A percentile compares a stretch with the other conserved stretches of the same genome.
phyloP scores from a whole-genome alignment of 805 yeast species.

The Candida tallmaniae region DNA sequence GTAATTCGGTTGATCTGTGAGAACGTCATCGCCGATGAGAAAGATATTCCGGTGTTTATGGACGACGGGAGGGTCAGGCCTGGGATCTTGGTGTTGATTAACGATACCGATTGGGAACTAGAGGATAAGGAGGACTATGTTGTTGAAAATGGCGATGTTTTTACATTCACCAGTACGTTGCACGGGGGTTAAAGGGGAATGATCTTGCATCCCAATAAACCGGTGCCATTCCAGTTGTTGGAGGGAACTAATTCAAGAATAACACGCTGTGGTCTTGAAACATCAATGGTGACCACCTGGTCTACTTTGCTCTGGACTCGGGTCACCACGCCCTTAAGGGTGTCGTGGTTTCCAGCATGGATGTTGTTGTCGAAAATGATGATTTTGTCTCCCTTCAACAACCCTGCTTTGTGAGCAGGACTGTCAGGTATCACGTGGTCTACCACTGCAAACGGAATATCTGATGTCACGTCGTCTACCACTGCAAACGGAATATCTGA shows the following conservation, averaged over 20 bases:
- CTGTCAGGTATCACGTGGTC: conserved; percentile 45
- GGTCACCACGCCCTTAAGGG: conserved; percentile 40
- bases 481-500: not conserved
- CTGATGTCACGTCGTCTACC: not conserved
- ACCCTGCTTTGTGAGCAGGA: conserved; percentile 56
- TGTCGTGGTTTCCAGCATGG: conserved; percentile 52
- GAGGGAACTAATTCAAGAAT: conserved; percentile 38
- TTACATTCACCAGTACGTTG: conserved; percentile 86
- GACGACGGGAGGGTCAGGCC: conserved; percentile 84
- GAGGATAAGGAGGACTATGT: conserved; percentile 83
- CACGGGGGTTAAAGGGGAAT: conserved; percentile 77
- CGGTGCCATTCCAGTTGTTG: conserved; percentile 58
- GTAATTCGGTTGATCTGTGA: conserved; percentile 52
- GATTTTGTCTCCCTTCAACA: conserved; percentile 51
- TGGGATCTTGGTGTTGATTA: conserved; percentile 85
- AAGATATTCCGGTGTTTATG: conserved; percentile 68
- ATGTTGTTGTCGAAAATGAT: conserved; percentile 47
- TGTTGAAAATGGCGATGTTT: conserved; percentile 69
- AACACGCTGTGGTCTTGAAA: conserved; percentile 24
- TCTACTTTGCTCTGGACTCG: conserved; percentile 39
- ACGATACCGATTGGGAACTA: conserved; percentile 95
- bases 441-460: conserved; percentile 54
- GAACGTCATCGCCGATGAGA: conserved; percentile 53
- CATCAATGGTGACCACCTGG: conserved; percentile 19
- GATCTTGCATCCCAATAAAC: conserved; percentile 65